Percentiles rank a stretch among this genome's conserved stretches.
Conservation (phyloP, 257 asterid genomes). For the Nicotiana attenuata region DNA sequence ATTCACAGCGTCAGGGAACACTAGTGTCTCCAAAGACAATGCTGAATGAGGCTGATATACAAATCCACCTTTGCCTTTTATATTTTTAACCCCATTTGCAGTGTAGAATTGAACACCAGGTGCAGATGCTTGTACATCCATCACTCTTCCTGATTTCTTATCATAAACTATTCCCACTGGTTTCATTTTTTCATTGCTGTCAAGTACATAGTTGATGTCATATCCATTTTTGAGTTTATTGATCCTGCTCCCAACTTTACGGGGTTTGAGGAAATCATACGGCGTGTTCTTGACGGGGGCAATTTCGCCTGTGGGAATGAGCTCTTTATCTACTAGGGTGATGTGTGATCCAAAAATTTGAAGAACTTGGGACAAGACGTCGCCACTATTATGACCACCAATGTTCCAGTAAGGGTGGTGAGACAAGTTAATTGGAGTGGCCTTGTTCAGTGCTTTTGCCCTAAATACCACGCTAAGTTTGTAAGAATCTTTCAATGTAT, state of each 20-base stretch:
- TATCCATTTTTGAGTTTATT: constrained; percentile 13
- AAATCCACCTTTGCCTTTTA: constrained; percentile 17
- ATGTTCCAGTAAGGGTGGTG: constrained; percentile 26
- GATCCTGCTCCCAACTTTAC: constrained; percentile 8
- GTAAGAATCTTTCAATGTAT: not conserved
- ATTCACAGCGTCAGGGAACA: constrained; percentile 81
- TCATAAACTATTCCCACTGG: constrained; percentile 9
- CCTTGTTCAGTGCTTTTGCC: constrained; percentile 24
- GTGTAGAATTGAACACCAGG: constrained; percentile 19
- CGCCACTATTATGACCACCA: constrained; percentile 24
- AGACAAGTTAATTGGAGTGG: constrained; percentile 27
- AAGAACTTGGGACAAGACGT: constrained; percentile 17
- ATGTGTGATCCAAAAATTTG: constrained; percentile 19
- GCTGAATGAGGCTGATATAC: constrained; percentile 12
- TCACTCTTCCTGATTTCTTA: constrained; percentile 15
- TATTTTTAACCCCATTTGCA: not conserved
- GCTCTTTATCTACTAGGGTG: not conserved
- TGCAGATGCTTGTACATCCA: constrained; percentile 6
- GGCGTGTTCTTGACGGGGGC: constrained; percentile 12
- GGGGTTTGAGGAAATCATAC: constrained; percentile 18
- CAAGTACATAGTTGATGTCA: constrained; percentile 21
- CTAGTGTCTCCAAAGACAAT: constrained; percentile 60
- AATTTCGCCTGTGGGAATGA: constrained; percentile 17
- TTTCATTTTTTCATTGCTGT: not conserved
- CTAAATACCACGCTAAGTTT: constrained; percentile 12